phyloP scores from a whole-genome alignment of 2,329 filamentous ascomycete genomes.

The Scedosporium boydii region DNA sequence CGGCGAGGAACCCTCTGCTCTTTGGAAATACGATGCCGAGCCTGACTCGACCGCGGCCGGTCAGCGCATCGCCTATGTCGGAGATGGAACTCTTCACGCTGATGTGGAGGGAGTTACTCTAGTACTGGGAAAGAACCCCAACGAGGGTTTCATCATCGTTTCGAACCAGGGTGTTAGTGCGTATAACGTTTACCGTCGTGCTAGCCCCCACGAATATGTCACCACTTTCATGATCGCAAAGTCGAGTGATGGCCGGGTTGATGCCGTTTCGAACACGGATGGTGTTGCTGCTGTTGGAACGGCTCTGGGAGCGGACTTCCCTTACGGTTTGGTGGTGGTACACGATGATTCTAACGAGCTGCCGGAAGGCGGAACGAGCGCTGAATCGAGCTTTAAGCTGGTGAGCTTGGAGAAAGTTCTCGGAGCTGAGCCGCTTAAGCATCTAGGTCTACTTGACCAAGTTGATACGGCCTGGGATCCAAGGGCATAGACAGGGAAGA shows the following conservation, averaged over 20 bases:
- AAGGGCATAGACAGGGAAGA: not conserved
- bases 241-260: constrained; percentile 30
- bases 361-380: constrained; percentile 31
- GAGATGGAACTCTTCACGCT: constrained; percentile 36
- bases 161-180: constrained; percentile 43
- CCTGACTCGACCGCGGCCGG: constrained; percentile 28
- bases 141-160: constrained; percentile 39
- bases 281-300: constrained; percentile 37
- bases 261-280: constrained; percentile 44
- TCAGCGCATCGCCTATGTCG: constrained; percentile 28
- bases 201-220: constrained; percentile 37
- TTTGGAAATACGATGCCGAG: constrained; percentile 44
- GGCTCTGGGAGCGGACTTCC: constrained; percentile 29
- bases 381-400: constrained; percentile 41
- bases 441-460: not conserved
- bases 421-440: constrained; percentile 13
- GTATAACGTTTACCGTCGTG: constrained; percentile 40
- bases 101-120: constrained; percentile 46
- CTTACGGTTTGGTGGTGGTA: constrained; percentile 35
- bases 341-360: constrained; percentile 46
- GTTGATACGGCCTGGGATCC: constrained; percentile 4
- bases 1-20: constrained; percentile 40
- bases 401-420: constrained; percentile 31
- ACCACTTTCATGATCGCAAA: constrained; percentile 36
- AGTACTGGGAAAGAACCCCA: constrained; percentile 31